Conservation (phyloP, 1,284 basidiomycete genomes). For the Coniophora puteana region DNA sequence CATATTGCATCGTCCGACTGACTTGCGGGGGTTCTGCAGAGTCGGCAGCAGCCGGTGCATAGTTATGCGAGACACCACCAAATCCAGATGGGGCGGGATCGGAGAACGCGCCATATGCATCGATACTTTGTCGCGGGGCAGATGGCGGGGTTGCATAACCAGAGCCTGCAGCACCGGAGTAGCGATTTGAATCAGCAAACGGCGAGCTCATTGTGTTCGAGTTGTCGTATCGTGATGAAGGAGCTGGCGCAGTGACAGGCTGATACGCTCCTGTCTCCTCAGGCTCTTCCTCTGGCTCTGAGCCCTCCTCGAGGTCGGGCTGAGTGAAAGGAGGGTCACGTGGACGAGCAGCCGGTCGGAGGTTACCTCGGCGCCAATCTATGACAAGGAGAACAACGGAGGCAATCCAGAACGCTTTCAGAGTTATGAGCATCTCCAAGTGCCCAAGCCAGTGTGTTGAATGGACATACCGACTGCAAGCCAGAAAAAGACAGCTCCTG, state of each 20-base stretch:
- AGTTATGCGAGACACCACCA: slow-evolving; percentile 29
- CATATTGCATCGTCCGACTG: slow-evolving; percentile 87
- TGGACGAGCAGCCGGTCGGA: slow-evolving; percentile 34
- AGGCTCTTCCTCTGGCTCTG: slow-evolving; percentile 36
- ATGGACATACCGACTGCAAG: slow-evolving; percentile 55
- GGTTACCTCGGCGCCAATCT: slow-evolving; percentile 72
- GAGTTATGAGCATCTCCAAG: slow-evolving; percentile 2
- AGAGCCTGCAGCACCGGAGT: slow-evolving; percentile 31
- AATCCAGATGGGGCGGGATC: slow-evolving; percentile 76
- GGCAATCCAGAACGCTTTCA: slow-evolving; percentile 61
- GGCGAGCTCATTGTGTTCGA: slow-evolving; percentile 39
- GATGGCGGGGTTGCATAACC: slow-evolving; percentile 27
- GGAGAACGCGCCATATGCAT: slow-evolving; percentile 84
- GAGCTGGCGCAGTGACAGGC: slow-evolving; percentile 18
- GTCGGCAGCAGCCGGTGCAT: slow-evolving; percentile 28
- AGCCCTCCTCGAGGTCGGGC: slow-evolving; percentile 39
- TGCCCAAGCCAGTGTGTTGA: neutral
- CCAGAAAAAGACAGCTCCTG: slow-evolving; percentile 86
- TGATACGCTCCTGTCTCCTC: slow-evolving; percentile 48
- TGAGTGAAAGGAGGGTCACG: slow-evolving; percentile 70
- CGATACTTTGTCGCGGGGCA: slow-evolving; percentile 63
- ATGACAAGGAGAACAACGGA: slow-evolving; percentile 59
- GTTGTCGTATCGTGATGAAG: slow-evolving; percentile 33
- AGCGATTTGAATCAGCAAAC: slow-evolving; percentile 52
- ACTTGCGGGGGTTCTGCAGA: slow-evolving; percentile 46